Conservation (phyloP, 495 filamentous ascomycete genomes). For the Talaromyces nanjingensis region DNA sequence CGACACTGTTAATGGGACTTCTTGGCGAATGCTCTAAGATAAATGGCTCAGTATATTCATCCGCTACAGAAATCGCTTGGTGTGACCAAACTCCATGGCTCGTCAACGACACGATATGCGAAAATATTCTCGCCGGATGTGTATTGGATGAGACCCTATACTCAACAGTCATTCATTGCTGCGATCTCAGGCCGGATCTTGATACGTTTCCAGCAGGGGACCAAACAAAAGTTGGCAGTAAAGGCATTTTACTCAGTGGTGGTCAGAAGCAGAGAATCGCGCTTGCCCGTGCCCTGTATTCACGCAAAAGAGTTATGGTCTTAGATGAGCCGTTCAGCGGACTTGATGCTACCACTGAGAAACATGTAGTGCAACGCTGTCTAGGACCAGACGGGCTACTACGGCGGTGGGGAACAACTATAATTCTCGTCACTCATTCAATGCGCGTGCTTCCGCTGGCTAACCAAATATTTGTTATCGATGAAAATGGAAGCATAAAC, state of each 20-base stretch:
- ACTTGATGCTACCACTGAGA: constrained; percentile 32
- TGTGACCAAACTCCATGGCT: constrained; percentile 27
- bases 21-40: constrained; percentile 38
- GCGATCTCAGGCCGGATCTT: constrained; percentile 26
- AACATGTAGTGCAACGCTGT: constrained; percentile 34
- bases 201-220: constrained; percentile 24
- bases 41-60: constrained; percentile 1
- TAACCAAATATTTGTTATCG: constrained; percentile 46
- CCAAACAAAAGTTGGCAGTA: constrained; percentile 19
- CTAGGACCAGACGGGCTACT: constrained; percentile 37
- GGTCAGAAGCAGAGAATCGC: constrained; percentile 28
- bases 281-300: constrained; percentile 28
- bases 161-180: constrained; percentile 24
- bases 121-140: constrained; percentile 24
- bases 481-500: constrained; percentile 30
- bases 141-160: constrained; percentile 28
- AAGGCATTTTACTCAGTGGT: constrained; percentile 25
- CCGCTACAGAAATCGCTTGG: constrained; percentile 21
- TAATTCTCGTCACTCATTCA: constrained; percentile 18
- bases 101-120: constrained; percentile 26
- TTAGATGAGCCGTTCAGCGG: constrained; percentile 28
- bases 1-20: constrained; percentile 49
- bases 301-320: constrained; percentile 18
- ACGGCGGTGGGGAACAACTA: constrained; percentile 15
- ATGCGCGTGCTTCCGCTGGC: constrained; percentile 29